These are phyloP conservation scores for Solanum chacoense DNA, from an alignment of 305 asterid genomes.

Conservation along the genomic window DNA sequence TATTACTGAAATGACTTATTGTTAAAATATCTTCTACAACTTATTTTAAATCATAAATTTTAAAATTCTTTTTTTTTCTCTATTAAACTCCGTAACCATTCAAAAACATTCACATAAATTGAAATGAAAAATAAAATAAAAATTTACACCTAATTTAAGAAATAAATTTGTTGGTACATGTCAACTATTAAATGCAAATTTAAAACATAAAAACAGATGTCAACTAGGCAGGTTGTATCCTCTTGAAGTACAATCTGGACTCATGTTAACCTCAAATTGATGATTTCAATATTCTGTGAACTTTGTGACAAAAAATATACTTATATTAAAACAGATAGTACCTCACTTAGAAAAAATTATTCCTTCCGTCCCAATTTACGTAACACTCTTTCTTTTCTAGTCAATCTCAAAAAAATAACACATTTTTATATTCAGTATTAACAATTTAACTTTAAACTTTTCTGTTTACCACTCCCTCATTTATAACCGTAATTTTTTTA, in stretches of 20 bases:
- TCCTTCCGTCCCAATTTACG: background rate
- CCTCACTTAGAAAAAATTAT: background rate
- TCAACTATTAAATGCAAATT: background rate
- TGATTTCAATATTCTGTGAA: background rate
- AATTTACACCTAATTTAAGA: background rate
- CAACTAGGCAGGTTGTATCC: background rate
- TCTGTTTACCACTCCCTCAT: background rate
- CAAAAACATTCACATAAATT: background rate
- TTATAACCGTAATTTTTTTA: background rate
- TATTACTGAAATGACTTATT: background rate
- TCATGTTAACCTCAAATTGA: background rate
- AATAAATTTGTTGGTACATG: background rate
- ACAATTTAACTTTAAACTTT: background rate
- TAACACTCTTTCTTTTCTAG: background rate
- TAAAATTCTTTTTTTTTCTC: background rate
- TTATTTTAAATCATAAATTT: background rate
- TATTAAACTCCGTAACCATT: background rate
- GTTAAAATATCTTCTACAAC: too few relatives aligned
- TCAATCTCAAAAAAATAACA: background rate
- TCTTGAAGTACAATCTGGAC: background rate
- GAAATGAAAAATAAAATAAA: background rate
- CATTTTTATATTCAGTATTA: background rate
- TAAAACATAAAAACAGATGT: background rate
- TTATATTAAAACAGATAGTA: background rate
- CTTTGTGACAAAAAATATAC: background rate